phyloP scores from a whole-genome alignment of 495 filamentous ascomycete genomes.

The Collariella sp. region DNA sequence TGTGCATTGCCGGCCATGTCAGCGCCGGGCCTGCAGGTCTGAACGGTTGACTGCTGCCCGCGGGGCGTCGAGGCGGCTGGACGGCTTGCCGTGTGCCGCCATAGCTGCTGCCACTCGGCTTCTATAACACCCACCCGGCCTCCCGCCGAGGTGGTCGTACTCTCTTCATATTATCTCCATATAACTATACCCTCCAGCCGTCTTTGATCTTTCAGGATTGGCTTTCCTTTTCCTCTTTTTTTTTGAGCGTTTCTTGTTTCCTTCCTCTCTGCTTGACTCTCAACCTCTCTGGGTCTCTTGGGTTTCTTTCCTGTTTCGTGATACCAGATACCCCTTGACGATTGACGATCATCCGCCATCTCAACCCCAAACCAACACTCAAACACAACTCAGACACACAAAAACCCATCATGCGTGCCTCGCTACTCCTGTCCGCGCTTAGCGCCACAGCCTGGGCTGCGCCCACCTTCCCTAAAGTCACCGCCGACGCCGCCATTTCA shows the following conservation, averaged over 20 bases:
- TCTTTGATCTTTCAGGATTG: slow-evolving; percentile 10
- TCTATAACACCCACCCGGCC: slow-evolving; percentile 6
- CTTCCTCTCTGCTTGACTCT: slow-evolving; percentile 23
- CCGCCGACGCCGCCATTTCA: slow-evolving; percentile 26
- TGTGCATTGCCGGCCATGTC: slow-evolving; percentile 11
- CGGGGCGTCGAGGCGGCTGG: slow-evolving; percentile 6
- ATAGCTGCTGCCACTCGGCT: not conserved
- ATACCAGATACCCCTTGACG: slow-evolving; percentile 15
- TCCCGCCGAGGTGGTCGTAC: slow-evolving; percentile 2
- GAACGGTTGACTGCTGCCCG: slow-evolving; percentile 4
- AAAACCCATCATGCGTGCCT: slow-evolving; percentile 35
- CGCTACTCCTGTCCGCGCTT: slow-evolving; percentile 38
- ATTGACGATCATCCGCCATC: slow-evolving; percentile 5
- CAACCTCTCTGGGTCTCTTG: slow-evolving; percentile 15
- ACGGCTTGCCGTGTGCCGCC: not conserved
- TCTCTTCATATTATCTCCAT: slow-evolving; percentile 4
- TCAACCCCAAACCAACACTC: slow-evolving; percentile 1
- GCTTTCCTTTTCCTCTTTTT: slow-evolving; percentile 27
- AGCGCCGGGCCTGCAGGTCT: not conserved
- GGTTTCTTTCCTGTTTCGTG: slow-evolving; percentile 26
- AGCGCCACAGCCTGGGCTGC: slow-evolving; percentile 40
- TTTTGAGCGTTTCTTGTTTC: slow-evolving; percentile 25
- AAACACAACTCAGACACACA: not conserved
- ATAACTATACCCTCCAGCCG: slow-evolving; percentile 16
- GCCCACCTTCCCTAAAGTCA: slow-evolving; percentile 37